Base-by-base conservation (phyloP, 176 grass and related monocot genomes). In the Zoysia japonica region DNA sequence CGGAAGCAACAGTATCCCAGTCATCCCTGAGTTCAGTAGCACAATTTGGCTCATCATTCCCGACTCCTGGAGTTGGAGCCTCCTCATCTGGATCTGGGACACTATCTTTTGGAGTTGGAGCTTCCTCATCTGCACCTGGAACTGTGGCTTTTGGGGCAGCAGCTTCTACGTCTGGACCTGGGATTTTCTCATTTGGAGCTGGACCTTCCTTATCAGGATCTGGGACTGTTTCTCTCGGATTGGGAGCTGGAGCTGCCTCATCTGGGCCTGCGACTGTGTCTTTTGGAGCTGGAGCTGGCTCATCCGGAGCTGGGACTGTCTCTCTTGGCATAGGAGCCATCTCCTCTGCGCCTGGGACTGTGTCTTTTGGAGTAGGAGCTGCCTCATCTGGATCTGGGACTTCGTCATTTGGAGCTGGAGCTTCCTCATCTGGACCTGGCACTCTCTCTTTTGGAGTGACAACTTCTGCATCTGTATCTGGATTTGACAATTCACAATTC, bases 401-500 rank as follows among this genome's bases (percentile, higher is more conserved):
- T 0, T 1, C 74, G 1, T 46, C 85, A 39, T 79, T 91, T 70
- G 85, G 78, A 70, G 71, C 40, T 1, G 14, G 45, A 46, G 3
- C 51, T 69, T 77, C 77, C 77, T 72, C 86, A 11, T 71, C 86
- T 76, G 83, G 82, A 37, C 80, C 69, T 61, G 80, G 61, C 14
- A 88, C 70, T 13, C 41, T 56, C 35, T 73, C 85, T 57, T 86
- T 88, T 60, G 80, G 85, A 42, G 75, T 65, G 19, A 14, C 75
- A 68, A 60, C 73, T 81, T 88, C 91, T 15, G 67, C 75, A 48
- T 67, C 88, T 0, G 82, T 49, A 10, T 19, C 87, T 68, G 53
- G 47, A 69, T 76, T 91, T 61, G 83, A 80, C 5, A 77, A 63
- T 63, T 87, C 89, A 63, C 59, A 57, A 65, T 88, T 90, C 83